Percentiles rank a stretch among this genome's conserved stretches.
Evolutionary conservation across 2,329 filamentous ascomycete genomes (phyloP).

Genomic region (Phialemoniopsis sp.): DNA sequence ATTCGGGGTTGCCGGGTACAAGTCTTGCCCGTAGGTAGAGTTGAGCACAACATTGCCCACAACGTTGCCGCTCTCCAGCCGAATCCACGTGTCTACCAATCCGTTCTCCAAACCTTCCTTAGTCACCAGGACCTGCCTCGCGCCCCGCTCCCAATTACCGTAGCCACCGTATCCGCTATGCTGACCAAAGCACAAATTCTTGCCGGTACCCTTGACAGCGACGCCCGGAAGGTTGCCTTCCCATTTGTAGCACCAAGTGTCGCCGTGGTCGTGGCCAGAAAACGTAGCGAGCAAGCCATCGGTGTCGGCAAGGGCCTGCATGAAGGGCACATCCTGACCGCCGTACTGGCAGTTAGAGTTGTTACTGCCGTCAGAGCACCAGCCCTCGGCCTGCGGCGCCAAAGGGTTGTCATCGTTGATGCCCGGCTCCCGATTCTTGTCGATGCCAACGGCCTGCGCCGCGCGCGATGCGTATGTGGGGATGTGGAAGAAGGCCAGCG

Average conservation of each 20-base stretch:
- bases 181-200: conserved; percentile 46
- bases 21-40: conserved; percentile 43
- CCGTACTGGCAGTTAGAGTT: conserved; percentile 24
- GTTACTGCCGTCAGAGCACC: conserved; percentile 18
- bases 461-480: conserved; percentile 25
- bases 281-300: conserved; percentile 47
- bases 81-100: conserved; percentile 43
- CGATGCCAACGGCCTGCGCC: conserved; percentile 19
- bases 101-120: conserved; percentile 9
- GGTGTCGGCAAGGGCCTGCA: conserved; percentile 47
- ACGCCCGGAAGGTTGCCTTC: conserved; percentile 11
- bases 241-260: conserved; percentile 45
- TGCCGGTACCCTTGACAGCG: conserved; percentile 28
- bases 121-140: conserved; percentile 36
- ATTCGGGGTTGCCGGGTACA: conserved; percentile 30
- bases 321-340: conserved; percentile 48
- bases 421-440: conserved; percentile 22
- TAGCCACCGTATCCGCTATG: conserved; percentile 70
- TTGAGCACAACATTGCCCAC: conserved; percentile 43
- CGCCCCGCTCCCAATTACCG: conserved; percentile 58
- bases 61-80: conserved; percentile 40
- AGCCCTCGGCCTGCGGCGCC: conserved; percentile 24
- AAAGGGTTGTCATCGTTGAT: conserved; percentile 25
- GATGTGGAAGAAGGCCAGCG: conserved; percentile 46
- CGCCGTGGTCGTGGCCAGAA: conserved; percentile 56